Evolutionary conservation across 805 yeast species (phyloP), one percentile per base, ranked within the genome.

Genomic region (Yarrowia sp.): DNA sequence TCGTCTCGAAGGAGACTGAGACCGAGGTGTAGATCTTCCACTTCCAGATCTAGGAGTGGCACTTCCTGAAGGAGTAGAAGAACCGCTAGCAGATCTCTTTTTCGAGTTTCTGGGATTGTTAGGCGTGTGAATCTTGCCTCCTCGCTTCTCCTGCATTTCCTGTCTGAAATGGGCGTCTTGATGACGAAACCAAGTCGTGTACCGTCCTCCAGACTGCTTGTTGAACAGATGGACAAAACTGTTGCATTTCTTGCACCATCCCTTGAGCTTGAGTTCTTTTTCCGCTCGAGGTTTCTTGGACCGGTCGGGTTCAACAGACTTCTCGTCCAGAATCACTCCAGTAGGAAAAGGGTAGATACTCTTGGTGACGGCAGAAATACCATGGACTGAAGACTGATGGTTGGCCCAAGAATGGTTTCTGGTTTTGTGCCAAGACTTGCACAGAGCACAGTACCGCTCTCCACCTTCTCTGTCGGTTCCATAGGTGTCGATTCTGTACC

Each of bases 401-500:
- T 52, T 52, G 26, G 58, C 58, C 56, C 58, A 52, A 4, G 58
- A 52, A 14, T 36, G 58, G 43, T 52, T 52, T 12, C 58, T 26
- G 3, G 58, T 52, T 32, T 52, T 52, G 41, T 52, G 58, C 58
- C 58, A 52, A 5, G 58, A 52, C 43, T 52, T 36, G 43, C 58
- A 52, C 7, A 52, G 58, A 11, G 42, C 58, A 19, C 42, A 52
- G 58, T 16, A 52, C 9, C 58, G 7, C 8, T 52, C 58, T 36
- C 58, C 58, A 2, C 58, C 58, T 38, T 52, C 43, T 52, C 58
- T 36, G 3, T 52, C 58, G 10, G 42, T 19, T 16, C 42, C 58
- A 5, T 11, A 8, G 7, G 58, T 52, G 32, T 52, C 58, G n/a
- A 52, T 16, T 12, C 58, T 19, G 32, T 52, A 52, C 58, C 58